Conservation (phyloP, 2,329 filamentous ascomycete species). For the Cladosporium halotolerans region DNA sequence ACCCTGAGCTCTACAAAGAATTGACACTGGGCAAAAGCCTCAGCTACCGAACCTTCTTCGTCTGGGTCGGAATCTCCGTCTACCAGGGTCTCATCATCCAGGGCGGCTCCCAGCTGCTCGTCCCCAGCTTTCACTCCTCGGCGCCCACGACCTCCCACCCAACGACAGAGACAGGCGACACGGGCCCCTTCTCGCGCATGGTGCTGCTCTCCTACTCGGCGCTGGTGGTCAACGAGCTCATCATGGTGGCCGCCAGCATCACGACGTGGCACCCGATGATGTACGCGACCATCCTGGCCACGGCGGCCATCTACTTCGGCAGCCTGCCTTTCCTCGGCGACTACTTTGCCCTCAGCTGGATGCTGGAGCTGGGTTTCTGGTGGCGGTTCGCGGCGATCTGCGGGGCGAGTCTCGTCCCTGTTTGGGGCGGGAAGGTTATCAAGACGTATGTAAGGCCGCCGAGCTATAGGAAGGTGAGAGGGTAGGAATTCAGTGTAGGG, state of each 20-base stretch:
- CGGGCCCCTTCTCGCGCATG: conserved; percentile 49
- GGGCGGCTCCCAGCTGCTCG: conserved; percentile 82
- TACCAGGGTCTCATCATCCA: conserved; percentile 96
- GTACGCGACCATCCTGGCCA: conserved; percentile 78
- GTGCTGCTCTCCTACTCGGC: conserved; percentile 88
- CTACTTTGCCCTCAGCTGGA: conserved; percentile 83
- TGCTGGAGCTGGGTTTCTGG: conserved; percentile 73
- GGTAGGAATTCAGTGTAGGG: conserved; percentile 5
- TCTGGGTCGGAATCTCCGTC: conserved; percentile 90
- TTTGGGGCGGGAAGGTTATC: conserved; percentile 81
- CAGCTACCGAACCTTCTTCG: conserved; percentile 89
- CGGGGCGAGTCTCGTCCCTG: conserved; percentile 74
- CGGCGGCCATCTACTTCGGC: conserved; percentile 70
- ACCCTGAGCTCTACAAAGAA: conserved; percentile 96
- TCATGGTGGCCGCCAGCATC: conserved; percentile 95
- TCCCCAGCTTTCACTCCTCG: conserved; percentile 57
- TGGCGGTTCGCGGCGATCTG: conserved; percentile 81
- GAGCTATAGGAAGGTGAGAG: conserved; percentile 80
- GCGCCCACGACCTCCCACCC: conserved; percentile 13
- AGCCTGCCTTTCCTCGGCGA: conserved; percentile 77
- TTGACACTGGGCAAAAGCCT: conserved; percentile 82
- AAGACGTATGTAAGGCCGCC: conserved; percentile 81
- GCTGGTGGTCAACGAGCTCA: conserved; percentile 84
- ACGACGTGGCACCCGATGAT: conserved; percentile 96
- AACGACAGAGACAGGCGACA: conserved; percentile 14